Evolutionary conservation across 305 asterid genomes (phyloP).

Genomic region (Fraxinus velutina): DNA sequence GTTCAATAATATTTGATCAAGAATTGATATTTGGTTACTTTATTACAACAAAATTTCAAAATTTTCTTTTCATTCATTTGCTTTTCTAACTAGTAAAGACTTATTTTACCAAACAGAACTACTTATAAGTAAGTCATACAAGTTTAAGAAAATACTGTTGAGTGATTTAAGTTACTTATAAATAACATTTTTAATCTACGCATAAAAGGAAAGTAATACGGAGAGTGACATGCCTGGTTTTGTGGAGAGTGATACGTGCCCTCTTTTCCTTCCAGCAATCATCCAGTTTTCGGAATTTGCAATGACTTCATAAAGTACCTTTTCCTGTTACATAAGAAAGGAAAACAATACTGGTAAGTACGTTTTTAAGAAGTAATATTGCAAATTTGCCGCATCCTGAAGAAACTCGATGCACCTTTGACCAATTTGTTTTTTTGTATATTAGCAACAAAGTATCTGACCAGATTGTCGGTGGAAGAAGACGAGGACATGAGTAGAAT

Average conservation of each 20-base stretch:
- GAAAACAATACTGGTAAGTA: conserved; percentile 1
- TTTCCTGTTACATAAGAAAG: conserved; percentile 47
- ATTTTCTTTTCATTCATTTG: not conserved
- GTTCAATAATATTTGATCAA: not conserved
- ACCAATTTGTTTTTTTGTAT: not conserved
- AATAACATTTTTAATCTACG: not conserved
- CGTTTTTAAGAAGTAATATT: not conserved
- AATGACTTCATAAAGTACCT: conserved; percentile 77
- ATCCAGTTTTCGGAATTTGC: conserved; percentile 89
- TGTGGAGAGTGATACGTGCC: conserved; percentile 70
- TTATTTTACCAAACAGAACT: not conserved
- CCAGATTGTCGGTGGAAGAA: not conserved
- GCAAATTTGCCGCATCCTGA: not conserved
- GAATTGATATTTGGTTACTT: not conserved
- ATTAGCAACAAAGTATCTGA: not conserved
- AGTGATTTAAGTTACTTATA: not conserved
- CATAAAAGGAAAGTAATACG: not conserved
- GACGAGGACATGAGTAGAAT: not conserved
- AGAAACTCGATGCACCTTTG: not conserved
- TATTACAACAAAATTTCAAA: not conserved
- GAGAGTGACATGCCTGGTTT: conserved; percentile 56
- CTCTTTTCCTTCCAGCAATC: conserved; percentile 96
- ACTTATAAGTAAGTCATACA: not conserved
- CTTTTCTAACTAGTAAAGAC: not conserved
- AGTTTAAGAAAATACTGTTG: not conserved